Conservation (phyloP, 1,139 yeast genomes). For the Candida albicans region DNA sequence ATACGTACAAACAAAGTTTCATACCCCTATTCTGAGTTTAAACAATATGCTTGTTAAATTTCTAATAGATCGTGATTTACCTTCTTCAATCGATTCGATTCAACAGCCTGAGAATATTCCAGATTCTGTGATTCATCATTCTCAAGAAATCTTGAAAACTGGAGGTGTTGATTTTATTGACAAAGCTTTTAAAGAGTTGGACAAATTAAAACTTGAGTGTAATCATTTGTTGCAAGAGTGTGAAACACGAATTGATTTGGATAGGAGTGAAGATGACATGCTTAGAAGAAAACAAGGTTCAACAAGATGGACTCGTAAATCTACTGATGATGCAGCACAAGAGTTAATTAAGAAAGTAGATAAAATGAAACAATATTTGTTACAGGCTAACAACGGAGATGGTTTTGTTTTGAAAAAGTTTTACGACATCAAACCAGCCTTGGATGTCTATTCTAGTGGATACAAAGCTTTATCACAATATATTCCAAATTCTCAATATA, state of each 20-base stretch:
- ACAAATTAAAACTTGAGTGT: conserved; percentile 41
- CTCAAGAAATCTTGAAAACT: conserved; percentile 50
- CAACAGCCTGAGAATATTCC: conserved; percentile 68
- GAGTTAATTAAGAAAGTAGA: conserved; percentile 39
- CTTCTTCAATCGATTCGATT: conserved; percentile 63
- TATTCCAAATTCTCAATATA: conserved; percentile 51
- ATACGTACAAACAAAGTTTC: conserved; percentile 52
- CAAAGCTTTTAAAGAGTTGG: conserved; percentile 46
- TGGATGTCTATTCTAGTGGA: conserved; percentile 48
- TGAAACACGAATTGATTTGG: conserved; percentile 47
- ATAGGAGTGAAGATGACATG: conserved; percentile 55
- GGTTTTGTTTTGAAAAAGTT: conserved; percentile 45
- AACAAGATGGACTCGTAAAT: conserved; percentile 47
- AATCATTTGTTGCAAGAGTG: conserved; percentile 44
- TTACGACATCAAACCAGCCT: conserved; percentile 37
- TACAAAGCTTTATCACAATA: conserved; percentile 39
- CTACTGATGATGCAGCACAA: conserved; percentile 39
- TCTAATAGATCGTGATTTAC: conserved; percentile 48
- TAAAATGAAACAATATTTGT: conserved; percentile 49
- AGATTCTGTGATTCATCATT: conserved; percentile 51
- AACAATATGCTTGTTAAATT: conserved; percentile 48
- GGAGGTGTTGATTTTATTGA: conserved; percentile 55
- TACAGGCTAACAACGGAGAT: conserved; percentile 67
- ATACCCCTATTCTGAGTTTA: conserved; percentile 52
- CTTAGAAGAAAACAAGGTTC: conserved; percentile 51